Evolutionary conservation across 2,329 filamentous ascomycete genomes (phyloP).

Genomic region (Fusarium mundagurra): DNA sequence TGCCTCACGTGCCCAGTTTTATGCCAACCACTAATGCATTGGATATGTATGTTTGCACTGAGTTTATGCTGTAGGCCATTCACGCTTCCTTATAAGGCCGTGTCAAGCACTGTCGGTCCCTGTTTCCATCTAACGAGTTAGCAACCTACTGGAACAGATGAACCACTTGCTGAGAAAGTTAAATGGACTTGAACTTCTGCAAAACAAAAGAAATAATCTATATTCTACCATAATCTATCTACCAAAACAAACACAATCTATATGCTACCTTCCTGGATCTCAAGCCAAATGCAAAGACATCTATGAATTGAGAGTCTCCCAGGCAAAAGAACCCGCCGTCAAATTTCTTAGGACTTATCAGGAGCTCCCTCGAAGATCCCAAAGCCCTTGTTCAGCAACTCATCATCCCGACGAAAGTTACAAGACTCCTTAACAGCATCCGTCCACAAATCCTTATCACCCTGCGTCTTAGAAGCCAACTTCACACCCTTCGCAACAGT

Average conservation of each 20-base stretch:
- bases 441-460: background rate
- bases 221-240: background rate
- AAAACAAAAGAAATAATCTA: background rate
- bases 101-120: background rate
- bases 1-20: background rate
- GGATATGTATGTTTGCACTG: background rate
- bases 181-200: no score
- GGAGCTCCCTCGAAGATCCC: background rate
- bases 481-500: background rate
- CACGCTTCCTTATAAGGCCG: background rate
- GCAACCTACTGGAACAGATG: background rate
- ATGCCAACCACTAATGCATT: background rate
- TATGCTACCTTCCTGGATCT: fast-evolving
- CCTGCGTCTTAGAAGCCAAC: background rate
- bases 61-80: background rate
- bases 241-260: background rate
- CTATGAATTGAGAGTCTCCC: background rate
- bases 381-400: background rate
- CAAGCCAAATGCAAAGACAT: background rate
- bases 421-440: background rate
- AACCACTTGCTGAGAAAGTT: background rate
- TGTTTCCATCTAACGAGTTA: background rate
- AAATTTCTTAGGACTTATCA: background rate
- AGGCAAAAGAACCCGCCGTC: no score
- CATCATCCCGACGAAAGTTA: background rate